Evolutionary conservation across 108 stramenopile species (phyloP).

Genomic region (Nannochloropsis gaditana): DNA sequence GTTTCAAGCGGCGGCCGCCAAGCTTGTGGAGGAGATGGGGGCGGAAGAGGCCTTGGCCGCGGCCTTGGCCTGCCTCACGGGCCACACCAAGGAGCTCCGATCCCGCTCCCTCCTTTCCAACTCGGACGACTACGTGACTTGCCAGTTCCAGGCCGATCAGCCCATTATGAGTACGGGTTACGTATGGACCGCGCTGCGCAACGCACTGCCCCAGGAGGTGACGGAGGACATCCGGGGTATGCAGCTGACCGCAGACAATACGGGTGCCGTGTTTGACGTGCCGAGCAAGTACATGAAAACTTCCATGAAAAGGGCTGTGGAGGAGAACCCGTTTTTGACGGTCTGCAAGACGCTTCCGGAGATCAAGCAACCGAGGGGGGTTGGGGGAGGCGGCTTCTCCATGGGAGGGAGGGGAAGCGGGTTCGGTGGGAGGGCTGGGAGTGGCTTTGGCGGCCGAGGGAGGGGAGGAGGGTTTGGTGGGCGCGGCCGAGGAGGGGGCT

Average conservation of each 20-base stretch:
- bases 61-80: conserved; percentile 53
- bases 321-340: conserved; percentile 39
- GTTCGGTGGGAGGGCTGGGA: neutral
- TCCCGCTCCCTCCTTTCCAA: conserved; percentile 54
- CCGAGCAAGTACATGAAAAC: conserved; percentile 40
- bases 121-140: conserved; percentile 49
- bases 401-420: neutral
- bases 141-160: conserved; percentile 41
- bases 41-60: conserved; percentile 51
- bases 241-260: conserved; percentile 40
- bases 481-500: conserved; percentile 25
- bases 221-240: conserved; percentile 49
- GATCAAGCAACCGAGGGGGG: conserved; percentile 26
- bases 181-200: conserved; percentile 54
- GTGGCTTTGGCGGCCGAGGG: conserved; percentile 26
- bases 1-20: conserved; percentile 39
- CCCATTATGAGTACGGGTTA: conserved; percentile 44
- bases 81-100: conserved; percentile 45
- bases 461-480: conserved; percentile 28
- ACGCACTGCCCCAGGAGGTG: conserved; percentile 34
- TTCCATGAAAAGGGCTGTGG: conserved; percentile 13
- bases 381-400: neutral
- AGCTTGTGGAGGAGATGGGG: conserved; percentile 48
- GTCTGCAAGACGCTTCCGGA: conserved; percentile 43
- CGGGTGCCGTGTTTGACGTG: conserved; percentile 53